phyloP scores from a whole-genome alignment of 306 rosid genomes.

The Begonia fuchsioides region DNA sequence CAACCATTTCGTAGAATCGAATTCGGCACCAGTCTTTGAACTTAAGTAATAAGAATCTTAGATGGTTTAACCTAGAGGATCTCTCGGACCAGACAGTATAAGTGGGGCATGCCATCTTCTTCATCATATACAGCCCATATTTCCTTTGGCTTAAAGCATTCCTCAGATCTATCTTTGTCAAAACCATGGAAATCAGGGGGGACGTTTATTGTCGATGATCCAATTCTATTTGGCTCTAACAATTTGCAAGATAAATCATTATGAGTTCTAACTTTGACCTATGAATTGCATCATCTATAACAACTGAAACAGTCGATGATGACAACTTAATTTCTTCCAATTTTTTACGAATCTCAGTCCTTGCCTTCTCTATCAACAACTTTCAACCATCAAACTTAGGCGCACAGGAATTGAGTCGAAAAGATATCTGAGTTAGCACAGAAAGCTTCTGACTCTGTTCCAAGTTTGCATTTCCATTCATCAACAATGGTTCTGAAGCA shows the following conservation, averaged over 20 bases:
- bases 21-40: constrained; percentile 86
- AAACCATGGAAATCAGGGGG: constrained; percentile 98
- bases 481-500: constrained; percentile 36
- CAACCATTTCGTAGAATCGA: constrained; percentile 77
- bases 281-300: constrained; percentile 9
- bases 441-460: constrained; percentile 34
- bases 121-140: constrained; percentile 99
- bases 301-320: constrained; percentile 16
- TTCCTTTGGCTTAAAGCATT: constrained; percentile 89
- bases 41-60: constrained; percentile 71
- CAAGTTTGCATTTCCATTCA: constrained; percentile 41
- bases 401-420: constrained; percentile 26
- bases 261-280: constrained; percentile 25
- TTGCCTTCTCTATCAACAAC: constrained; percentile 75
- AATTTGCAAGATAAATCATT: constrained; percentile 24
- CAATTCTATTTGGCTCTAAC: constrained; percentile 30
- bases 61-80: constrained; percentile 71
- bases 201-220: constrained; percentile 46
- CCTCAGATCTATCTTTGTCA: constrained; percentile 84
- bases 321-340: constrained; percentile 45
- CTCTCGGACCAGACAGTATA: constrained; percentile 93
- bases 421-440: constrained; percentile 32
- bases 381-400: constrained; percentile 80
- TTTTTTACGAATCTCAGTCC: constrained; percentile 61
- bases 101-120: constrained; percentile 97